A percentile compares a stretch with the other conserved stretches of the same genome.
These are phyloP conservation scores for Aspergillus luchuensis DNA, from an alignment of 2,329 filamentous ascomycete species.

Conservation along the genomic window DNA sequence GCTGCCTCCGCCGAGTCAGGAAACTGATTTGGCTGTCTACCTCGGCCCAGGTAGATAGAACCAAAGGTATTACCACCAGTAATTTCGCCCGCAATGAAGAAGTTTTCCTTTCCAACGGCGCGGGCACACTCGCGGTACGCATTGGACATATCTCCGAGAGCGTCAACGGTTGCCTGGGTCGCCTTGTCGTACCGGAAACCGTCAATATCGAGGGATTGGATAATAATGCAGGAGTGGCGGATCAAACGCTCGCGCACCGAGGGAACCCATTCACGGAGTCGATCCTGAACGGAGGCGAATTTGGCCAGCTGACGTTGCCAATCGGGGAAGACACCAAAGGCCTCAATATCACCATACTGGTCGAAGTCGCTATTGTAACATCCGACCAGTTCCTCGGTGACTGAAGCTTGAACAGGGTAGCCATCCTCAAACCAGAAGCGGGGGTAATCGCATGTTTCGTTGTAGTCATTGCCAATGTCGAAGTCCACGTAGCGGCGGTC, in stretches of 20 bases:
- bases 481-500: conserved; percentile 60
- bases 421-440: conserved; percentile 64
- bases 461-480: conserved; percentile 53
- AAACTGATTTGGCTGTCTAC: conserved; percentile 56
- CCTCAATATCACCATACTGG: conserved; percentile 64
- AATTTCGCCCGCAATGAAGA: conserved; percentile 65
- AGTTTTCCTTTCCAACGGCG: conserved; percentile 60
- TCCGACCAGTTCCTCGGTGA: conserved; percentile 51
- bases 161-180: conserved; percentile 63
- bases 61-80: conserved; percentile 62
- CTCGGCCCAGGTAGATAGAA: conserved; percentile 63
- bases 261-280: conserved; percentile 63
- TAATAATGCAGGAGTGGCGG: conserved; percentile 64
- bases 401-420: conserved; percentile 49
- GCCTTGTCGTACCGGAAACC: conserved; percentile 68
- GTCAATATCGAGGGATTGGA: conserved; percentile 62
- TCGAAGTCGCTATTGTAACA: conserved; percentile 66
- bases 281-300: conserved; percentile 67
- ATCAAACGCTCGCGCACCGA: conserved; percentile 59
- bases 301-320: conserved; percentile 65
- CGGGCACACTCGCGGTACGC: conserved; percentile 59
- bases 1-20: conserved; percentile 50
- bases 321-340: conserved; percentile 63
- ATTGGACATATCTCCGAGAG: conserved; percentile 59
- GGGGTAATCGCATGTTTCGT: conserved; percentile 58